Evolutionary conservation across 2,329 filamentous ascomycete genomes (phyloP).

Genomic region (Paecilomyces niveus): DNA sequence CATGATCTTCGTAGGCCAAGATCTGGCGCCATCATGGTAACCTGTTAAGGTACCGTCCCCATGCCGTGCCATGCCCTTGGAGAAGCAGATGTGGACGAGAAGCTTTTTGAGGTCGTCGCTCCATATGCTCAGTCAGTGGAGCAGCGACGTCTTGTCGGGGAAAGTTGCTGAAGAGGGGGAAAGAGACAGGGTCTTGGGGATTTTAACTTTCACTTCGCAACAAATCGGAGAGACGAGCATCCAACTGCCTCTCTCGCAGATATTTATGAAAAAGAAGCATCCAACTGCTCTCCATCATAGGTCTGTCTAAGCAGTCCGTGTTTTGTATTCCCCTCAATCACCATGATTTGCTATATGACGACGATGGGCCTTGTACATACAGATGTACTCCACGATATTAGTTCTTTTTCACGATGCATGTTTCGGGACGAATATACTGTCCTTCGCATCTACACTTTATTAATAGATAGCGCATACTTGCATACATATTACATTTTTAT

Average conservation of each 20-base stretch:
- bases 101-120: not conserved
- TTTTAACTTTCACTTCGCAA: constrained; percentile 4
- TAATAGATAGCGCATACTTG: not conserved
- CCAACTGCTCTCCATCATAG: constrained; percentile 34
- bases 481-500: not conserved
- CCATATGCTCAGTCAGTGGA: not conserved
- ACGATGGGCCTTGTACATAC: not conserved
- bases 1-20: not conserved
- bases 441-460: not conserved
- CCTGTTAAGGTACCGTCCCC: not conserved
- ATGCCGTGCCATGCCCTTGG: not conserved
- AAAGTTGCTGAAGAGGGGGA: not conserved
- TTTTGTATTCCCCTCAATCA: not conserved
- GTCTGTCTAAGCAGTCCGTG: not conserved
- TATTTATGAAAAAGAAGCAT: constrained; percentile 33
- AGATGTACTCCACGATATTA: not conserved
- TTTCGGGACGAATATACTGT: not conserved
- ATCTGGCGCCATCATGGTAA: not conserved
- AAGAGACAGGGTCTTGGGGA: not conserved
- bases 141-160: not conserved
- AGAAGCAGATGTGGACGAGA: not conserved
- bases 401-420: not conserved
- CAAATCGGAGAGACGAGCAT: constrained; percentile 35
- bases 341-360: not conserved
- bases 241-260: constrained; percentile 33